Conservation (phyloP, 768 basidiomycete genomes). For the Rhodocollybia butyracea region DNA sequence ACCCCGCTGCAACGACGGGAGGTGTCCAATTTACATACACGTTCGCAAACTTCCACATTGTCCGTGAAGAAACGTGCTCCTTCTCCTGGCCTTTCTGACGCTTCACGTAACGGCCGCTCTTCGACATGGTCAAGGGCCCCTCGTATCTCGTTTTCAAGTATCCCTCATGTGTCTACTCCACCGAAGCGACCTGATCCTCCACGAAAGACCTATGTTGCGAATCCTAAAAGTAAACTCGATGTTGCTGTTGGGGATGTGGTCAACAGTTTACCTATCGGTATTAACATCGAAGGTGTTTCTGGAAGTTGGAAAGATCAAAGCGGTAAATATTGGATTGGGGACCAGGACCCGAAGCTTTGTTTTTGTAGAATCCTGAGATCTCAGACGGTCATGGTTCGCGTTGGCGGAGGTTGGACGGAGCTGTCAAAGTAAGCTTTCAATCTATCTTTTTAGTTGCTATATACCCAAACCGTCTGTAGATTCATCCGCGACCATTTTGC, state of each 20-base stretch:
- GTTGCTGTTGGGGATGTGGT: constrained; percentile 91
- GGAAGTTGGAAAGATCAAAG: constrained; percentile 92
- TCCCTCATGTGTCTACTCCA: constrained; percentile 45
- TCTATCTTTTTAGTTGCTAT: not conserved
- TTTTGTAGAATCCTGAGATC: constrained; percentile 90
- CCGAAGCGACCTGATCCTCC: constrained; percentile 35
- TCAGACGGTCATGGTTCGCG: constrained; percentile 94
- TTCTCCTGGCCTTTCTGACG: constrained; percentile 66
- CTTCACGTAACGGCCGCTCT: constrained; percentile 33
- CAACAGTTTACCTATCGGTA: constrained; percentile 81
- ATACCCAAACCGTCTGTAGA: constrained; percentile 33
- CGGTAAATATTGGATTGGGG: constrained; percentile 95
- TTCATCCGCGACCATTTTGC: constrained; percentile 88
- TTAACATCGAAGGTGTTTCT: constrained; percentile 76
- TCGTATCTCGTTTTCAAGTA: constrained; percentile 52
- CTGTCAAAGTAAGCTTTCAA: constrained; percentile 69
- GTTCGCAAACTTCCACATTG: constrained; percentile 36
- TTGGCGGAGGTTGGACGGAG: constrained; percentile 94
- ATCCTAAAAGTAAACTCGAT: constrained; percentile 90
- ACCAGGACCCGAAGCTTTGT: constrained; percentile 84
- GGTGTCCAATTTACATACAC: constrained; percentile 30
- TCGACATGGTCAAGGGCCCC: constrained; percentile 72
- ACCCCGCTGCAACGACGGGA: constrained; percentile 28
- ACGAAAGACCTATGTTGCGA: constrained; percentile 75
- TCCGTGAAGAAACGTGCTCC: constrained; percentile 32